These are phyloP conservation scores for Cryphonectria naterciae DNA, from an alignment of 2,329 filamentous ascomycete species.

Conservation along the genomic window DNA sequence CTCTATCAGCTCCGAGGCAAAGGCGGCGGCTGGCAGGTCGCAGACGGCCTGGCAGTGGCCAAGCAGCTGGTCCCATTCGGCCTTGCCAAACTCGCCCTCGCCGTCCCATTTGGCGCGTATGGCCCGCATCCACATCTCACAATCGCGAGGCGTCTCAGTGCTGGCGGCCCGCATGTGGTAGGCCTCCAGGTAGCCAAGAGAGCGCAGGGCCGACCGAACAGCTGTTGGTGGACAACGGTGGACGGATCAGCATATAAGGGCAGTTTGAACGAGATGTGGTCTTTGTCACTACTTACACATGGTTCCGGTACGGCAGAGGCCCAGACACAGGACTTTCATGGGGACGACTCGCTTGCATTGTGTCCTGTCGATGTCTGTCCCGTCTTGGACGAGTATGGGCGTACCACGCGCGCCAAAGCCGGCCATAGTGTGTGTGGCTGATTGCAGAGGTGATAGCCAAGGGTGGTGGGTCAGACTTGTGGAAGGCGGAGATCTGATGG, in stretches of 20 bases:
- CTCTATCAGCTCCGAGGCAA: constrained; percentile 49
- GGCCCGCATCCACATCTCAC: constrained; percentile 33
- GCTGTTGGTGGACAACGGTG: neutral
- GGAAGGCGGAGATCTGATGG: neutral
- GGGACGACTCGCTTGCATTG: constrained; percentile 68
- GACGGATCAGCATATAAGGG: neutral
- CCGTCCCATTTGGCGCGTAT: constrained; percentile 34
- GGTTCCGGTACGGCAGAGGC: constrained; percentile 57
- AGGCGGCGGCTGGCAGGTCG: constrained; percentile 32
- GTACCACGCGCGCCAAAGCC: constrained; percentile 14
- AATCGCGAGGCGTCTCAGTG: constrained; percentile 30
- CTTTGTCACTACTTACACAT: constrained; percentile 16
- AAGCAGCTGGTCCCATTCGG: constrained; percentile 52
- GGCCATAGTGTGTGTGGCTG: constrained; percentile 8
- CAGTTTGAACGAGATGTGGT: neutral
- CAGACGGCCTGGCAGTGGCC: constrained; percentile 43
- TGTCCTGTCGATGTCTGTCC: constrained; percentile 68
- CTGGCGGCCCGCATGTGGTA: constrained; percentile 30
- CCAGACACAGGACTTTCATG: constrained; percentile 73
- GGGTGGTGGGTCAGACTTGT: neutral
- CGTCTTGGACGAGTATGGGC: constrained; percentile 23
- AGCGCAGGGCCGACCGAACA: constrained; percentile 25
- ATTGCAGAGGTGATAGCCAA: neutral
- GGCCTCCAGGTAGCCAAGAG: constrained; percentile 27
- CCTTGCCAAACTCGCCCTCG: constrained; percentile 37